Percentiles rank a stretch among this genome's conserved stretches.
Evolutionary conservation across 306 rosid genomes (phyloP).

Genomic region (Dalbergia cochinchinensis): DNA sequence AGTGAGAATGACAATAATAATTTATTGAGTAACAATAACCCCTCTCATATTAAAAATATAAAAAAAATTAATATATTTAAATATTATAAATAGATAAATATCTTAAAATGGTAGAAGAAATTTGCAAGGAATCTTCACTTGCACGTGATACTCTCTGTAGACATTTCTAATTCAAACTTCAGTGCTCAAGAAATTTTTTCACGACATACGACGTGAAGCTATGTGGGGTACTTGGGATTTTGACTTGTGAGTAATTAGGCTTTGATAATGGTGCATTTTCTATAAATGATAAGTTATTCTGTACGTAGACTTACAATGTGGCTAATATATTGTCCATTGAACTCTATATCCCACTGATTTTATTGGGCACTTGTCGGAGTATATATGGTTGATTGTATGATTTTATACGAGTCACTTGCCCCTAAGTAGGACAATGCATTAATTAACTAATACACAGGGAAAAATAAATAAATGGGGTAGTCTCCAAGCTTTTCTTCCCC

Average conservation of each 20-base stretch:
- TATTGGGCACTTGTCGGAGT: conserved; percentile 15
- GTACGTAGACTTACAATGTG: background rate
- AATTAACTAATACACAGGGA: background rate
- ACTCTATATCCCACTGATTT: conserved; percentile 24
- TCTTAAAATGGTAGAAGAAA: no score
- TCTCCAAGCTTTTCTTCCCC: conserved; percentile 8
- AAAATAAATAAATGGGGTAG: background rate
- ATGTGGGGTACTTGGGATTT: conserved; percentile 33
- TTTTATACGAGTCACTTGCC: conserved; percentile 7
- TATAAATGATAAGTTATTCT: background rate
- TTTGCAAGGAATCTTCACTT: no score
- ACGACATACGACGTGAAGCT: conserved; percentile 53
- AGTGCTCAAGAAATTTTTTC: conserved; percentile 49
- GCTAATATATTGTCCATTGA: background rate
- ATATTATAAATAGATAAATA: no score
- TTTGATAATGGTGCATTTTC: conserved; percentile 52
- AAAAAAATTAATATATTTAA: no score
- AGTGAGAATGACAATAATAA: no score
- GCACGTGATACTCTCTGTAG: conserved; percentile 48
- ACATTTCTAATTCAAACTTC: conserved; percentile 35
- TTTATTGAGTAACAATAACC: no score
- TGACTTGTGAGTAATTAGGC: conserved; percentile 50
- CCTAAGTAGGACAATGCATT: conserved; percentile 28
- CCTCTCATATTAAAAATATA: no score
- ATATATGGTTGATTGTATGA: background rate